Evolutionary conservation across 2,329 filamentous ascomycete species (phyloP).

Genomic region (Scytalidium sp.): DNA sequence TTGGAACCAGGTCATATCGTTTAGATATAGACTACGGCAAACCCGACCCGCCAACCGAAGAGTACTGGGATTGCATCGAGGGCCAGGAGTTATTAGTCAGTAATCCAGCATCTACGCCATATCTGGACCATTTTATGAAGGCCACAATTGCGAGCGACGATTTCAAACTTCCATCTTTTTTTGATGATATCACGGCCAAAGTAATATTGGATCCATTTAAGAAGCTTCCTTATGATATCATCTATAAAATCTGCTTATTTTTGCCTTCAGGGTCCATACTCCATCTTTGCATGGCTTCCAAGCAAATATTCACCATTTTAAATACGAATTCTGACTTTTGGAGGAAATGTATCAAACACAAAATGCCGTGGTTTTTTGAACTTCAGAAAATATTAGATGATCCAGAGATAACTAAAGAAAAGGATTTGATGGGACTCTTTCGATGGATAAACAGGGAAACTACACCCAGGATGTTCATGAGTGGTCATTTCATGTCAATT

Average conservation of each 20-base stretch:
- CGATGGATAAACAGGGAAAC: slow-evolving; percentile 21
- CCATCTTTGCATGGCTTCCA: slow-evolving; percentile 3
- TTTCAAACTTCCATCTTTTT: slow-evolving; percentile 1
- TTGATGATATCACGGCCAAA: background rate
- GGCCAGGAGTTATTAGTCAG: slow-evolving; percentile 2
- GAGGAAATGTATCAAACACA: background rate
- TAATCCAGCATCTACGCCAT: background rate
- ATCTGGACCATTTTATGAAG: background rate
- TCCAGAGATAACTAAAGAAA: background rate
- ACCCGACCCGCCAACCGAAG: background rate
- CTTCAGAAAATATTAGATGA: slow-evolving; percentile 2
- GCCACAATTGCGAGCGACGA: slow-evolving; percentile 2
- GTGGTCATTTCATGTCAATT: slow-evolving; percentile 23
- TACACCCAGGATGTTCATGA: slow-evolving; percentile 15
- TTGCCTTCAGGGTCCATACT: slow-evolving; percentile 1
- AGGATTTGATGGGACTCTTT: slow-evolving; percentile 1
- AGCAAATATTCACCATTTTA: background rate
- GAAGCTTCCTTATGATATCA: slow-evolving; percentile 7
- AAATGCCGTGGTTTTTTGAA: slow-evolving; percentile 8
- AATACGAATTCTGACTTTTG: slow-evolving; percentile 1
- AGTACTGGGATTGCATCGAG: slow-evolving; percentile 1
- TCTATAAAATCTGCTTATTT: slow-evolving; percentile 4
- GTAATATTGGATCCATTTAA: slow-evolving; percentile 6
- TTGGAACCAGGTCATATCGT: background rate
- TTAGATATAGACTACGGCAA: slow-evolving; percentile 1